Conservation (phyloP, 805 yeast genomes). For the Wickerhamiella sergipiensis region DNA sequence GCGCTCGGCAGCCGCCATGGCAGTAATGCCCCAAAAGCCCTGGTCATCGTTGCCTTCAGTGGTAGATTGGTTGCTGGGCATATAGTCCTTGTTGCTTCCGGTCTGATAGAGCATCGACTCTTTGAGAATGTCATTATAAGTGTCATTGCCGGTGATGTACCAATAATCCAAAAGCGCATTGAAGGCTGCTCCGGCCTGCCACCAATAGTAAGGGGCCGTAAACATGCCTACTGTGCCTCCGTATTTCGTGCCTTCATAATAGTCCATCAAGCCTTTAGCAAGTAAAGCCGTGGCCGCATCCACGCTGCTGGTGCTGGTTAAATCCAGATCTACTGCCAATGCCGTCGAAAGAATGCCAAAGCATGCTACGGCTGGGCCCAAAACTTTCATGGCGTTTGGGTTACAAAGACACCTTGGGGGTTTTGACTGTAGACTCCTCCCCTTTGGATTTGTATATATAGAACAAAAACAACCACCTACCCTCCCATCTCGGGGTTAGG, state of each 20-base stretch:
- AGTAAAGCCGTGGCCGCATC: conserved; percentile 43
- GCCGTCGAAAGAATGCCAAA: neutral
- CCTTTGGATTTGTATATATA: neutral
- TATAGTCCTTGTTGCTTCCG: conserved; percentile 50
- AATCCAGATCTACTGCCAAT: conserved; percentile 10
- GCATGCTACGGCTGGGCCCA: neutral
- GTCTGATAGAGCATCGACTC: conserved; percentile 53
- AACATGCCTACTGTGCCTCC: conserved; percentile 70
- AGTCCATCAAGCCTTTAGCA: conserved; percentile 64
- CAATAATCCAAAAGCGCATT: conserved; percentile 61
- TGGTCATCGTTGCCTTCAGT: conserved; percentile 92
- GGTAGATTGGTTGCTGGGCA: conserved; percentile 68
- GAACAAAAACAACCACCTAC: neutral
- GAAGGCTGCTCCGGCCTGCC: conserved; percentile 79
- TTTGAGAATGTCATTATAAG: conserved; percentile 43
- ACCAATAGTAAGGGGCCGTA: conserved; percentile 69
- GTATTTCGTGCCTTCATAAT: conserved; percentile 50
- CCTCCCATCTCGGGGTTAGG: no score
- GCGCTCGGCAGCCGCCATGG: conserved; percentile 70
- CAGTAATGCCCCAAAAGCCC: conserved; percentile 85
- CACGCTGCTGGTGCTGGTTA: conserved; percentile 13
- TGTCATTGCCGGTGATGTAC: conserved; percentile 52
- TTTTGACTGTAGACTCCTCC: neutral
- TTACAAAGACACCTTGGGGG: neutral
- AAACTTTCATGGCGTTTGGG: neutral